These are phyloP conservation scores for Daldinia decipiens DNA, from an alignment of 495 filamentous ascomycete species.

Conservation along the genomic window DNA sequence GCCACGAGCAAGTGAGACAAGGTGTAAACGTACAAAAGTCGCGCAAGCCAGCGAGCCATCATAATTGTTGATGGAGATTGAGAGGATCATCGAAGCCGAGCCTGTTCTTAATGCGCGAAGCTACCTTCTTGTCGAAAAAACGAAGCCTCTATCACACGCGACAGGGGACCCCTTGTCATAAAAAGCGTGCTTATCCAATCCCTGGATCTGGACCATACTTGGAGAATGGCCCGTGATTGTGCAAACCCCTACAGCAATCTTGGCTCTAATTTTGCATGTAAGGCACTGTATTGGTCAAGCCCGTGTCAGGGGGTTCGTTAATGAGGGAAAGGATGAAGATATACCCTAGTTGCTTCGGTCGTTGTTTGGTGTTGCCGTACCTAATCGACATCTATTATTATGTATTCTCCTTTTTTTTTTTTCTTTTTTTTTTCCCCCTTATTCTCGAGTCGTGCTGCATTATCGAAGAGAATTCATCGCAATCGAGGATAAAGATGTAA, in stretches of 20 bases:
- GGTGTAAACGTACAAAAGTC: background rate
- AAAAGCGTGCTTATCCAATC: constrained; percentile 42
- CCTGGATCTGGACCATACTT: constrained; percentile 39
- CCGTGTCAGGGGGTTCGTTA: constrained; percentile 34
- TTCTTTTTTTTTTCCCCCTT: too few relatives aligned
- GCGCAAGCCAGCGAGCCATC: background rate
- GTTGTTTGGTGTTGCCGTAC: constrained; percentile 23
- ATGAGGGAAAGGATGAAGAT: constrained; percentile 18
- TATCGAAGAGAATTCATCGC: background rate
- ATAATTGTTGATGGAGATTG: background rate
- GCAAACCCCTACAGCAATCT: constrained; percentile 35
- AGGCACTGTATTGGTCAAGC: constrained; percentile 33
- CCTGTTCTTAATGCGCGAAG: constrained; percentile 33
- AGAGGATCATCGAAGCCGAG: constrained; percentile 24
- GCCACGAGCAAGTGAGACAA: constrained; percentile 41
- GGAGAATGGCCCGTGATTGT: constrained; percentile 37
- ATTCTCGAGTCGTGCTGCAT: constrained; percentile 6
- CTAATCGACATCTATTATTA: constrained; percentile 3
- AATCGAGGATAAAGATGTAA: constrained; percentile 3
- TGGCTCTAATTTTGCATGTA: constrained; percentile 40
- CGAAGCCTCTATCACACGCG: constrained; percentile 30
- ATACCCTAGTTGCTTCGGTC: constrained; percentile 9
- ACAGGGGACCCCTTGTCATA: constrained; percentile 35
- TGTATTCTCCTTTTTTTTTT: background rate
- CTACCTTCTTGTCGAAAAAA: constrained; percentile 19